Base-by-base conservation (phyloP, 441 rosid genomes). In the Gossypium davidsonii region DNA sequence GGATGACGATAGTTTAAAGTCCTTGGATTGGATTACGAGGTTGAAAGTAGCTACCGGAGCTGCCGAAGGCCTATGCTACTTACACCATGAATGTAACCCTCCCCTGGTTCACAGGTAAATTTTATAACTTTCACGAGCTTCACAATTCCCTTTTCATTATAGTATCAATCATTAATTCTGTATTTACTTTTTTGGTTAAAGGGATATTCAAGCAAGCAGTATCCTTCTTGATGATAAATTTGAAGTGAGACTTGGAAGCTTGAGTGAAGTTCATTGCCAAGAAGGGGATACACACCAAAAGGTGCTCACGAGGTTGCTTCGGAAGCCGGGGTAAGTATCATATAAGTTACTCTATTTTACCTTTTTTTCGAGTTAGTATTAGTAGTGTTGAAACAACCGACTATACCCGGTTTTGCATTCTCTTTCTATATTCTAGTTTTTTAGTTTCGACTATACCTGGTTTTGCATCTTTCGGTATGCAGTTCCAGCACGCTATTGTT, bases 181-280 rank as follows among this genome's bases (percentile, higher is more conserved):
- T 28, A 53, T 7, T 37, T 73, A 1, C 72, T 72, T 63, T 74
- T 74, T 48, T 76, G 77, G 75, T 77, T 78, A 72, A 59, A 89
- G 94, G 75, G 94, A 88, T 85, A 71, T 89, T 71, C 89, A 85
- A 83, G 90, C 90, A 21, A 83, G 92, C 82, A 89, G 94, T 79
- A 85, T 89, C 72, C 89, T 89, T 67, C 83, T 89, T 6, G 94
- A 89, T 70, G 90, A 89, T 79, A 86, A 87, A 76, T 89, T 83
- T 65, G 94, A 89, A 79, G 94, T 89, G 46, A 85, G 94, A 51
- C 87, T 89, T 66, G 94, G 94, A 59, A 89, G 94, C 77, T 79
- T 89, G 74, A 85, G 85, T 71, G 84, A 83, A 76, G 83, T 81
- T 77, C 71, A 71, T 76, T 62, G 67, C 48, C 87, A 84, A 57